These are phyloP conservation scores for Gloeostereum incarnatum DNA, from an alignment of 768 basidiomycete genomes.

Conservation along the genomic window DNA sequence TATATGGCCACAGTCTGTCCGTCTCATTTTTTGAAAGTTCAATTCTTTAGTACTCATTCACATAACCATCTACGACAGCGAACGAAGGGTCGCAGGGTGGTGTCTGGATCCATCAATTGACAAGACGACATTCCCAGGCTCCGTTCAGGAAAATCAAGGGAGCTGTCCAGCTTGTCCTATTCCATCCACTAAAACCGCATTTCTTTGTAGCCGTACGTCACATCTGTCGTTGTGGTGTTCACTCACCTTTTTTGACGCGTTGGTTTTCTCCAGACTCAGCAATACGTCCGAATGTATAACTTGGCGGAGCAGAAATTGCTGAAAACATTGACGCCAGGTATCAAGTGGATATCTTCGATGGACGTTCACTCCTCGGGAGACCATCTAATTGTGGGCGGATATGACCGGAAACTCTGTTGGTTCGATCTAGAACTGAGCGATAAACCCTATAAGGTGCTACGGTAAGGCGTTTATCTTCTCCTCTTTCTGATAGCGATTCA, in stretches of 20 bases:
- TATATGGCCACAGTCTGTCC: constrained; percentile 92
- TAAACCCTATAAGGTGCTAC: constrained; percentile 94
- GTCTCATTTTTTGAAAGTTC: constrained; percentile 24
- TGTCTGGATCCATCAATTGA: constrained; percentile 94
- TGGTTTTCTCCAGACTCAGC: constrained; percentile 66
- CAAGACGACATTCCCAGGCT: constrained; percentile 91
- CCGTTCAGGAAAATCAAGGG: constrained; percentile 97
- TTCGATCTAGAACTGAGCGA: constrained; percentile 96
- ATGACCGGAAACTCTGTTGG: constrained; percentile 97
- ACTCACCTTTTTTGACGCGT: constrained; percentile 8
- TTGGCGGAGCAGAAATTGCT: constrained; percentile 87
- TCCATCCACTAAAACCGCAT: constrained; percentile 91
- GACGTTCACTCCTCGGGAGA: constrained; percentile 95
- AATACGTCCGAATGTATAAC: constrained; percentile 93
- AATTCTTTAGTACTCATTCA: constrained; percentile 6
- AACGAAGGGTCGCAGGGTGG: constrained; percentile 64
- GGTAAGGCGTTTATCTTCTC: constrained; percentile 36
- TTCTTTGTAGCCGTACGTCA: constrained; percentile 92
- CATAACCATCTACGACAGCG: constrained; percentile 25
- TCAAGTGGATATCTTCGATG: constrained; percentile 96
- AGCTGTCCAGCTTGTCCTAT: constrained; percentile 79
- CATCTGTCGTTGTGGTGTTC: constrained; percentile 6
- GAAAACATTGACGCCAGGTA: constrained; percentile 91
- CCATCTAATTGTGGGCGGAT: constrained; percentile 94
- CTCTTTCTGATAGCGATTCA: constrained; percentile 2